Evolutionary conservation across 306 rosid species (phyloP).

Genomic region (Cucurbita ficifolia): DNA sequence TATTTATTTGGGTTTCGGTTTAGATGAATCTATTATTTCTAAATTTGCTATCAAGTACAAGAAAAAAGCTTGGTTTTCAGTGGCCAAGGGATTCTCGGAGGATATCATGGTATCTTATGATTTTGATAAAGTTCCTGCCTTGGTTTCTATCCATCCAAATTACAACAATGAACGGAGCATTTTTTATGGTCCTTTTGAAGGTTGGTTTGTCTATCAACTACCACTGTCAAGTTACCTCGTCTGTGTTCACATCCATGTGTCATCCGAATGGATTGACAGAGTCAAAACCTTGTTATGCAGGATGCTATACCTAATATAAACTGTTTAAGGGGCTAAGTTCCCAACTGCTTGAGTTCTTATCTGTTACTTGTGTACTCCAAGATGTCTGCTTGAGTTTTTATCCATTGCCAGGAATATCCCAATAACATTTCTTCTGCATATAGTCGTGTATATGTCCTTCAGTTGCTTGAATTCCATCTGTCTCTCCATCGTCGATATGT

Average conservation of each 20-base stretch:
- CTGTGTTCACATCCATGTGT: not conserved
- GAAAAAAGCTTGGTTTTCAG: slow-evolving; percentile 92
- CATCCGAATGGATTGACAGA: not conserved
- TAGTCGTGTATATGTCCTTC: not conserved
- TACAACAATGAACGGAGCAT: slow-evolving; percentile 53
- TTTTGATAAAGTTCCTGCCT: slow-evolving; percentile 84
- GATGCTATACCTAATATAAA: not conserved
- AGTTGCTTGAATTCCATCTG: not conserved
- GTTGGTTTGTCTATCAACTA: slow-evolving; percentile 26
- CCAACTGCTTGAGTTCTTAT: not conserved
- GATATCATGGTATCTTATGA: slow-evolving; percentile 61
- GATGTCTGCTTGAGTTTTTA: not conserved
- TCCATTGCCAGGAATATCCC: not conserved
- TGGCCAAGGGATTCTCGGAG: slow-evolving; percentile 84
- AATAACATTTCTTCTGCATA: not conserved
- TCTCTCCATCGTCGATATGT: not conserved
- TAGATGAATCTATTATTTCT: slow-evolving; percentile 42
- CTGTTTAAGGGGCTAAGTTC: not conserved
- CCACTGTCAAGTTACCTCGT: not conserved
- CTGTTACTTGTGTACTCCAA: not conserved
- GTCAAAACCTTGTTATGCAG: not conserved
- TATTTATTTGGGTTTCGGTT: slow-evolving; percentile 70
- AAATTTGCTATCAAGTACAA: slow-evolving; percentile 49
- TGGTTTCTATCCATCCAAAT: slow-evolving; percentile 57
- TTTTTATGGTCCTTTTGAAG: slow-evolving; percentile 96